These are phyloP conservation scores for Amesomyces nigricolor DNA, from an alignment of 2,329 filamentous ascomycete species.

Conservation along the genomic window DNA sequence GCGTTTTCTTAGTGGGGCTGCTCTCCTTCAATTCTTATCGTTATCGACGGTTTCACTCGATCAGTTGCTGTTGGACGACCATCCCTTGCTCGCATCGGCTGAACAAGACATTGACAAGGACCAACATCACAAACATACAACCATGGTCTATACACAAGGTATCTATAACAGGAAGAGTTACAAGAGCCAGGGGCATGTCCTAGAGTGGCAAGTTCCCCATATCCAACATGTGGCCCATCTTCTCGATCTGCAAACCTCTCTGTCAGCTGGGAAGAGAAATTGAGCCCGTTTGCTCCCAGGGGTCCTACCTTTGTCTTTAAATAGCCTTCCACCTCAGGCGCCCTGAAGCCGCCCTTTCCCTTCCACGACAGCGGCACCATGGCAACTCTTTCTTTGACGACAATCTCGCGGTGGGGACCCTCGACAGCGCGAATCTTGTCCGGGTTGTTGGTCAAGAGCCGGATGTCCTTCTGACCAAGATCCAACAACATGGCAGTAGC, in stretches of 20 bases:
- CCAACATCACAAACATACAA: too few relatives aligned
- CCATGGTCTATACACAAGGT: constrained; percentile 6
- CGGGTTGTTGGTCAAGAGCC: constrained; percentile 90
- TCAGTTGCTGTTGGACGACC: background rate
- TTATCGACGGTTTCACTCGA: too few relatives aligned
- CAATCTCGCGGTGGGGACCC: constrained; percentile 79
- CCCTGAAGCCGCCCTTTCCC: constrained; percentile 74
- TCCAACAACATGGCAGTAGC: constrained; percentile 92
- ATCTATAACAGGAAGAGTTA: constrained; percentile 12
- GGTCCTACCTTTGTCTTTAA: constrained; percentile 79
- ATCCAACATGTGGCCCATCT: constrained; percentile 78
- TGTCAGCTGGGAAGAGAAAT: constrained; percentile 3
- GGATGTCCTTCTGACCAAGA: constrained; percentile 70
- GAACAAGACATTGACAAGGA: too few relatives aligned
- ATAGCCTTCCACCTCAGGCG: constrained; percentile 88
- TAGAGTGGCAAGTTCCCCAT: constrained; percentile 37
- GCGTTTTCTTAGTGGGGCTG: too few relatives aligned
- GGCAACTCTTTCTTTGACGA: constrained; percentile 81
- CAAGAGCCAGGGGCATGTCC: background rate
- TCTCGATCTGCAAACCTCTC: constrained; percentile 59
- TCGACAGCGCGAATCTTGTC: constrained; percentile 95
- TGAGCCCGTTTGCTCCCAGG: background rate
- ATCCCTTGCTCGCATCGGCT: too few relatives aligned
- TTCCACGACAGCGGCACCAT: constrained; percentile 97
- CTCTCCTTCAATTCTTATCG: too few relatives aligned